These are phyloP conservation scores for Penicillium sp. DNA, from an alignment of 2,329 filamentous ascomycete species.

Conservation along the genomic window DNA sequence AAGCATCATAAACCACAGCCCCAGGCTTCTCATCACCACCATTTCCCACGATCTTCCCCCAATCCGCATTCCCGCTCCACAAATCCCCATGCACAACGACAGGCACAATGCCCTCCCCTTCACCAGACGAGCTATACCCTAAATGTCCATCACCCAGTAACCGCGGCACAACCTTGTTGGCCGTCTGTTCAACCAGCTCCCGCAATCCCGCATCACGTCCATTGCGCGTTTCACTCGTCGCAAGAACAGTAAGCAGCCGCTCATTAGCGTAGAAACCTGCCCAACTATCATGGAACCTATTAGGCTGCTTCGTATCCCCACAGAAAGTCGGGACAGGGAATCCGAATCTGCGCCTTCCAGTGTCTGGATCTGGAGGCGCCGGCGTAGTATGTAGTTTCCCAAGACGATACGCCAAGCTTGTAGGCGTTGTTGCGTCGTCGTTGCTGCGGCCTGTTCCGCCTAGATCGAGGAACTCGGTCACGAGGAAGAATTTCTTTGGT, in stretches of 20 bases:
- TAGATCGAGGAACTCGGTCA: slow-evolving; percentile 76
- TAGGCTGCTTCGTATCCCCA: slow-evolving; percentile 76
- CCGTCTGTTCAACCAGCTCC: slow-evolving; percentile 60
- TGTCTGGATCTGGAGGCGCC: slow-evolving; percentile 49
- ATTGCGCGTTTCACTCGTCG: slow-evolving; percentile 55
- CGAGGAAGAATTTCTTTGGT: slow-evolving; percentile 50
- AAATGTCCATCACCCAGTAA: slow-evolving; percentile 66
- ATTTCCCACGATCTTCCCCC: slow-evolving; percentile 55
- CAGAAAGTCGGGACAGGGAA: slow-evolving; percentile 84
- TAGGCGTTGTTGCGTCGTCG: slow-evolving; percentile 42
- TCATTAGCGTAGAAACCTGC: slow-evolving; percentile 78
- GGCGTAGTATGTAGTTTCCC: slow-evolving; percentile 72
- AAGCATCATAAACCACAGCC: slow-evolving; percentile 77
- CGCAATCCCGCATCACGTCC: slow-evolving; percentile 60
- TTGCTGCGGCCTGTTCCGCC: slow-evolving; percentile 46
- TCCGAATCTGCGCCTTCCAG: slow-evolving; percentile 59
- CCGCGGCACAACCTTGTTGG: slow-evolving; percentile 62
- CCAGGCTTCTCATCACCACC: slow-evolving; percentile 49
- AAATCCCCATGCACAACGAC: slow-evolving; percentile 86
- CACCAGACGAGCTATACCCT: slow-evolving; percentile 41
- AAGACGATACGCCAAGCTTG: slow-evolving; percentile 64
- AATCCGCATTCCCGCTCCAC: slow-evolving; percentile 81
- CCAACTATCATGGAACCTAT: slow-evolving; percentile 68
- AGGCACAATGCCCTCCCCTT: slow-evolving; percentile 58
- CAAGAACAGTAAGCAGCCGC: slow-evolving; percentile 62